These are phyloP conservation scores for Agaricus blazei DNA, from an alignment of 768 basidiomycete species.

Conservation along the genomic window DNA sequence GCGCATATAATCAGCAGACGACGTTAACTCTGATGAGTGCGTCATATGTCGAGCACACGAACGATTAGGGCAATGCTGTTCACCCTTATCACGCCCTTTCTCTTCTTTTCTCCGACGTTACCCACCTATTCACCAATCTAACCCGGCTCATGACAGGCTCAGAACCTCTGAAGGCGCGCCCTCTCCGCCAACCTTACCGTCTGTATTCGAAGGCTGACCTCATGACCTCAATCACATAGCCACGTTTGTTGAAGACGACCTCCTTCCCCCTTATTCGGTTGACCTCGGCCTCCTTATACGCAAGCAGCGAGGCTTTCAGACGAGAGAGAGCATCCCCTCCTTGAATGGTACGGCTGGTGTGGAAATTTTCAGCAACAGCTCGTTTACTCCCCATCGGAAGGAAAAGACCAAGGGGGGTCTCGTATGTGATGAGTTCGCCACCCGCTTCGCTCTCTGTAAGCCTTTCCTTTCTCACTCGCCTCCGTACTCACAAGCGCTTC, in stretches of 20 bases:
- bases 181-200: constrained; percentile 68
- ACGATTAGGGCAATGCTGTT: too few relatives aligned
- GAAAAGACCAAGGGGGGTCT: constrained; percentile 17
- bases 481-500: neutral
- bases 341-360: constrained; percentile 56
- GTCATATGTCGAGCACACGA: too few relatives aligned
- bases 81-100: too few relatives aligned
- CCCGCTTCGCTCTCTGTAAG: neutral
- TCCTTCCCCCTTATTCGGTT: constrained; percentile 11
- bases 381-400: constrained; percentile 5
- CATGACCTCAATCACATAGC: constrained; percentile 57
- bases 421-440: neutral
- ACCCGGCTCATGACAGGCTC: constrained; percentile 40
- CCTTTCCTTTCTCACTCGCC: neutral
- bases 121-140: constrained; percentile 10
- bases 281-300: constrained; percentile 67
- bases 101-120: constrained; percentile 13
- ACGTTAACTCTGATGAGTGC: too few relatives aligned
- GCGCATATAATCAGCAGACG: too few relatives aligned
- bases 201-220: constrained; percentile 61
- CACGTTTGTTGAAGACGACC: constrained; percentile 42
- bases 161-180: constrained; percentile 55
- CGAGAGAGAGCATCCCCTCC: constrained; percentile 48
- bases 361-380: constrained; percentile 33
- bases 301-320: constrained; percentile 52